These are phyloP conservation scores for Aspergillus brasiliensis DNA, from an alignment of 2,329 filamentous ascomycete species.

Conservation along the genomic window DNA sequence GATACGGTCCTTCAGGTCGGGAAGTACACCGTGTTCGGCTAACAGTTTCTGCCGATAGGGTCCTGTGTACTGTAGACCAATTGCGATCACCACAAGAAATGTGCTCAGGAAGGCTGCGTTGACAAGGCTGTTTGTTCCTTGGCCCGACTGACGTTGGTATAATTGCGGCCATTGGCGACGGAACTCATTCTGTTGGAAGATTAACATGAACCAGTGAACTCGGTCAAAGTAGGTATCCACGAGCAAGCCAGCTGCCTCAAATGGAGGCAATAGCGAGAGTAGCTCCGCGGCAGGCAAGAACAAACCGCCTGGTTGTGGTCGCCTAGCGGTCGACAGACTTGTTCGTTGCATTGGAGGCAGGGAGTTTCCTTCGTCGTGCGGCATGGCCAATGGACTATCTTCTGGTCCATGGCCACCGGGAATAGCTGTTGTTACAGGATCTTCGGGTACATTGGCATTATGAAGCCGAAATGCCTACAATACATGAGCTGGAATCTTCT, in stretches of 20 bases:
- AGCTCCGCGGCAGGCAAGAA: no score
- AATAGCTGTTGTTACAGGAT: no score
- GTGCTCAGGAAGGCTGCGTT: constrained; percentile 21
- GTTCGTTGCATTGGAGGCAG: no score
- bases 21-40: neutral
- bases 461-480: constrained; percentile 23
- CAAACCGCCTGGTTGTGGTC: constrained; percentile 12
- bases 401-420: no score
- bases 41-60: constrained; percentile 13
- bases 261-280: constrained; percentile 25
- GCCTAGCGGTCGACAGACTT: no score
- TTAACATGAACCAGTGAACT: constrained; percentile 44
- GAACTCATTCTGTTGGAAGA: constrained; percentile 42
- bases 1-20: constrained; percentile 19
- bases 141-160: constrained; percentile 2
- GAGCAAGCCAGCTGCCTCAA: constrained; percentile 27
- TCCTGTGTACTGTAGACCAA: constrained; percentile 26
- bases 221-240: constrained; percentile 43
- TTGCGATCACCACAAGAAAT: constrained; percentile 27
- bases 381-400: no score
- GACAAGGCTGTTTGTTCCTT: neutral
- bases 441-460: no score
- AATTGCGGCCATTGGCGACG: constrained; percentile 21
- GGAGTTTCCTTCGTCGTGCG: no score
- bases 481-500: neutral